Conservation (phyloP, 805 yeast species). For the Candida easanensis region DNA sequence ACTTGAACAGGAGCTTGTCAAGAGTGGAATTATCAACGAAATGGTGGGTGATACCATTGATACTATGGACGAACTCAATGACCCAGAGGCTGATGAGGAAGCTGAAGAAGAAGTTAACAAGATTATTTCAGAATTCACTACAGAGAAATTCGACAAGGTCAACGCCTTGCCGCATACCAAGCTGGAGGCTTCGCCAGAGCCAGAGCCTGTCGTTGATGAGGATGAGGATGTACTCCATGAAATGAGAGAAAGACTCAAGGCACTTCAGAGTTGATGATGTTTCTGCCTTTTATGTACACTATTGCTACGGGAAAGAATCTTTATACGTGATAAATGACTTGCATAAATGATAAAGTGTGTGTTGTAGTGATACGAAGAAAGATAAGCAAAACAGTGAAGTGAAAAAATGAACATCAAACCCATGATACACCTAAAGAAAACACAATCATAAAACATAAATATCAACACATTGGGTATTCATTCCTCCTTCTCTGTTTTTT, state of each 20-base stretch:
- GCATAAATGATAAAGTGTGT: neutral
- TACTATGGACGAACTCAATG: slow-evolving; percentile 59
- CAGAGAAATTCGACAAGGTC: slow-evolving; percentile 39
- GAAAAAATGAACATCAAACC: neutral
- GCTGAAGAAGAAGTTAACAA: slow-evolving; percentile 62
- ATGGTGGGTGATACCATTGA: slow-evolving; percentile 94
- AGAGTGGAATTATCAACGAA: slow-evolving; percentile 84
- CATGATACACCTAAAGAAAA: neutral
- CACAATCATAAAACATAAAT: neutral
- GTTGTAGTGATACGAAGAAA: too few species aligned
- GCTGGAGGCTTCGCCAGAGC: slow-evolving; percentile 23
- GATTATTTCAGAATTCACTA: slow-evolving; percentile 47
- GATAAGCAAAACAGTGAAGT: too few species aligned
- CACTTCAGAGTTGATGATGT: slow-evolving; percentile 57
- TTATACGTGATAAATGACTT: neutral
- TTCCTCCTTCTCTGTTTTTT: neutral
- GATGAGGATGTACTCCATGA: slow-evolving; percentile 74
- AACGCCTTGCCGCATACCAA: slow-evolving; percentile 32
- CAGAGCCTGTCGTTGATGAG: slow-evolving; percentile 52
- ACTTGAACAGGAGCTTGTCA: slow-evolving; percentile 80
- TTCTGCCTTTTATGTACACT: too few species aligned
- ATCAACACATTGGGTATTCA: neutral
- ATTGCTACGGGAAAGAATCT: too few species aligned
- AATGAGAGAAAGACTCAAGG: slow-evolving; percentile 86
- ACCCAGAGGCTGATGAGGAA: slow-evolving; percentile 62